Percentiles rank a stretch among this genome's conserved stretches.
These are phyloP conservation scores for Dothistroma septosporum DNA, from an alignment of 2,329 filamentous ascomycete genomes.

Conservation along the genomic window DNA sequence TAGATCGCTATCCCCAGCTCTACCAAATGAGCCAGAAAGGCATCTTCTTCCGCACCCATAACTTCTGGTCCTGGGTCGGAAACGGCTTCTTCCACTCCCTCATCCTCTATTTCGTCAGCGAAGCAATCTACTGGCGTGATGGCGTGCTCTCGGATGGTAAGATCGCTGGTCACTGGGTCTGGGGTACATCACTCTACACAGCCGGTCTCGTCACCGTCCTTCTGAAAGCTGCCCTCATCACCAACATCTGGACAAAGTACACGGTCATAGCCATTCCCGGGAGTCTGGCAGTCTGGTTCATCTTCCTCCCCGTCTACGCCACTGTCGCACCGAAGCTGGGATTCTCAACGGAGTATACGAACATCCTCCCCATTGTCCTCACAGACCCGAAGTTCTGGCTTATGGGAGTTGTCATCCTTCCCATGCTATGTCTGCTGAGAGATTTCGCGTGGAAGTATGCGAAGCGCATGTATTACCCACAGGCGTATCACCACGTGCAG, in stretches of 20 bases:
- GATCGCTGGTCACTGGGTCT: constrained; percentile 91
- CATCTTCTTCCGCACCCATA: constrained; percentile 86
- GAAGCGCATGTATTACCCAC: constrained; percentile 94
- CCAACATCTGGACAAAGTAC: constrained; percentile 98
- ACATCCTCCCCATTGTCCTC: constrained; percentile 77
- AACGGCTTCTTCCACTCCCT: constrained; percentile 96
- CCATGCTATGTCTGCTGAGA: constrained; percentile 74
- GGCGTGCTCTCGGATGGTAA: constrained; percentile 73
- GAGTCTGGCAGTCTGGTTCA: constrained; percentile 85
- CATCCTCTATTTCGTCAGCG: constrained; percentile 79
- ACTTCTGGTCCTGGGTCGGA: constrained; percentile 86
- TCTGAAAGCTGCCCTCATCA: constrained; percentile 89
- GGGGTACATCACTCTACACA: constrained; percentile 93
- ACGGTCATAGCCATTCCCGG: constrained; percentile 93
- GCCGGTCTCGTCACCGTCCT: constrained; percentile 90
- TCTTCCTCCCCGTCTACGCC: constrained; percentile 83
- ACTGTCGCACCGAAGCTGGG: constrained; percentile 76
- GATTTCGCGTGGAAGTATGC: constrained; percentile 97
- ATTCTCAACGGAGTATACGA: constrained; percentile 79
- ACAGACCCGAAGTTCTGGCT: constrained; percentile 83
- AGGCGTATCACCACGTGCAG: constrained; percentile 96
- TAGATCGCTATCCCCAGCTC: constrained; percentile 93
- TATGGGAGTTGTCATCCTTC: constrained; percentile 74
- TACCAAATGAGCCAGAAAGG: constrained; percentile 92
- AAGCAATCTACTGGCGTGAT: constrained; percentile 78